Conservation (phyloP, 257 asterid species). For the Linderniella brevidens region DNA sequence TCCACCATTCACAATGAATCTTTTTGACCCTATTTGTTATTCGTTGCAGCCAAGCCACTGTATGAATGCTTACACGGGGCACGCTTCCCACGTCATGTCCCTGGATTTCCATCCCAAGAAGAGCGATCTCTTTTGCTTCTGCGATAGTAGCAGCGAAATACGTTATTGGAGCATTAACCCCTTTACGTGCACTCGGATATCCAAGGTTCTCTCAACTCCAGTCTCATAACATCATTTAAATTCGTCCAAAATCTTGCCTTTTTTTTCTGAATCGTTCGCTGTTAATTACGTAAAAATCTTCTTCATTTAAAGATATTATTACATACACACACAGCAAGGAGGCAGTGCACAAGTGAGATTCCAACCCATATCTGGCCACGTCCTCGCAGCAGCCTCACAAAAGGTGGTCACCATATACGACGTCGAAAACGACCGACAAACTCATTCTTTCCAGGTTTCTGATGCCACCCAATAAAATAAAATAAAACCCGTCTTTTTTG, state of each 20-base stretch:
- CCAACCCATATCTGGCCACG: slow-evolving; percentile 71
- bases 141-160: slow-evolving; percentile 90
- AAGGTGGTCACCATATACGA: slow-evolving; percentile 75
- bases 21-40: neutral
- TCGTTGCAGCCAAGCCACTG: slow-evolving; percentile 75
- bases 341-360: slow-evolving; percentile 97
- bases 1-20: neutral
- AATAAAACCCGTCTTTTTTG: neutral
- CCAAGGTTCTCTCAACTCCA: slow-evolving; percentile 32
- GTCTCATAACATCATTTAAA: neutral
- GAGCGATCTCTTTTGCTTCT: slow-evolving; percentile 85
- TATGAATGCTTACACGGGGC: slow-evolving; percentile 66
- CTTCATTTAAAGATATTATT: neutral
- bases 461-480: neutral
- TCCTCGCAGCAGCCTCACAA: slow-evolving; percentile 90
- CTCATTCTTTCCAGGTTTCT: slow-evolving; percentile 73
- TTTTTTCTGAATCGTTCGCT: slow-evolving; percentile 6
- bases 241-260: too few relatives aligned
- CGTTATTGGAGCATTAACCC: slow-evolving; percentile 76
- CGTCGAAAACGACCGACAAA: slow-evolving; percentile 83
- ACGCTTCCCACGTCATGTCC: slow-evolving; percentile 65
- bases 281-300: too few relatives aligned
- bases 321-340: slow-evolving; percentile 72
- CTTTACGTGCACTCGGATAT: slow-evolving; percentile 59
- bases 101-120: slow-evolving; percentile 91